Percentiles rank a stretch among this genome's conserved stretches.
phyloP scores from a whole-genome alignment of 805 yeast genomes.

The Spencermartinsiella europaea region DNA sequence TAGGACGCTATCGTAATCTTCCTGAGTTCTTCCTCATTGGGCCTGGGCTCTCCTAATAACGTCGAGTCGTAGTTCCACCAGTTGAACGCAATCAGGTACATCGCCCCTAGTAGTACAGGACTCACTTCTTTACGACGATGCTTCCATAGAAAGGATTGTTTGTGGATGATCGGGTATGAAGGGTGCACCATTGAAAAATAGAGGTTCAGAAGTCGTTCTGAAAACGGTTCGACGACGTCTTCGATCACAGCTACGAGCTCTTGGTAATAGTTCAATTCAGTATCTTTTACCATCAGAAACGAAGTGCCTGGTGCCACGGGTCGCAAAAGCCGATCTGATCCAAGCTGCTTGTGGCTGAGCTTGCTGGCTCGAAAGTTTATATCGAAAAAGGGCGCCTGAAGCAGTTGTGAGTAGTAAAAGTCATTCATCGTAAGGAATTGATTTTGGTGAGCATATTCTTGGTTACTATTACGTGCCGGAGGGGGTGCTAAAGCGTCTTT shows the following conservation, averaged over 20 bases:
- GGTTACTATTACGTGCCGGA: conserved; percentile 13
- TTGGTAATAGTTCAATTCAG: conserved; percentile 16
- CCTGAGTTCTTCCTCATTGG: conserved; percentile 18
- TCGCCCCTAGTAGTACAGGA: conserved; percentile 25
- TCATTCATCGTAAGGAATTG: conserved; percentile 25
- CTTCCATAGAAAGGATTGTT: conserved; percentile 16
- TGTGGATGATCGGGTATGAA: conserved; percentile 25
- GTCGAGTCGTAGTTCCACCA: conserved; percentile 26
- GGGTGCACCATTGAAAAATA: conserved; percentile 25
- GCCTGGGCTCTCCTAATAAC: conserved; percentile 17
- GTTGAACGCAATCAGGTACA: conserved; percentile 22
- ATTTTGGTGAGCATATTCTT: conserved; percentile 17
- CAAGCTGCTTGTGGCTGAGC: neutral
- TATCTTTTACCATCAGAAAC: conserved; percentile 23
- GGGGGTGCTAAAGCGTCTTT: neutral
- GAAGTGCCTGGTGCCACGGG: conserved; percentile 23
- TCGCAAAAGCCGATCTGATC: conserved; percentile 18
- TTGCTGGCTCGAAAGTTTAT: conserved; percentile 3
- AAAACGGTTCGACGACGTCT: conserved; percentile 19
- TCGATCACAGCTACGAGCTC: conserved; percentile 19
- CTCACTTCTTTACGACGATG: conserved; percentile 18
- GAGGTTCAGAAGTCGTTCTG: conserved; percentile 20
- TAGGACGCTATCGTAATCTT: conserved; percentile 19
- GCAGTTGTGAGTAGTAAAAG: conserved; percentile 21
- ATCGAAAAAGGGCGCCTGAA: conserved; percentile 14